Percentiles rank a stretch among this genome's conserved stretches.
These are phyloP conservation scores for Cystofilobasidium capitatum DNA, from an alignment of 768 basidiomycete species.

Conservation along the genomic window DNA sequence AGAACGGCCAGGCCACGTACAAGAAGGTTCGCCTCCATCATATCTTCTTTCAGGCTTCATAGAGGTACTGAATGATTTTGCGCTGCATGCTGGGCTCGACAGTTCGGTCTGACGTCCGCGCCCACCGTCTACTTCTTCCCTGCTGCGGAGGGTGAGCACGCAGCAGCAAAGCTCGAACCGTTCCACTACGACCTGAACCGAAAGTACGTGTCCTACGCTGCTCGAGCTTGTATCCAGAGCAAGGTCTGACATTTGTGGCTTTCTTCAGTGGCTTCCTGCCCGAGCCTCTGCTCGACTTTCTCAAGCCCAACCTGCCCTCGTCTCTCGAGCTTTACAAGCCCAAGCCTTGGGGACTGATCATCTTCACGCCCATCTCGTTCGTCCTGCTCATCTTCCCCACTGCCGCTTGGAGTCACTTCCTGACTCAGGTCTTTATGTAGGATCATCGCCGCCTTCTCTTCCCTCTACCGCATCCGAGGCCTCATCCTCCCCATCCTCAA, in stretches of 20 bases:
- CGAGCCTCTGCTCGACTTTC: conserved; percentile 60
- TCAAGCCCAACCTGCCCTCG: conserved; percentile 64
- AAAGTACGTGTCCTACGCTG: conserved; percentile 17
- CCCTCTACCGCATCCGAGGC: conserved; percentile 29
- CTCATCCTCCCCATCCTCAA: conserved; percentile 25
- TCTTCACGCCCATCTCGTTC: conserved; percentile 17
- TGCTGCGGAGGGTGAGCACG: conserved; percentile 59
- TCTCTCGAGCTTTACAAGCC: conserved; percentile 64
- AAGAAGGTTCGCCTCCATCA: conserved; percentile 53
- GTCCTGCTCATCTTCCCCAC: conserved; percentile 46
- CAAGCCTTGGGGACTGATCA: conserved; percentile 22
- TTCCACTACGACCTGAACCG: conserved; percentile 51
- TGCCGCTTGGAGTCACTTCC: conserved; percentile 41
- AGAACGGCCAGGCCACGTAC: conserved; percentile 63
- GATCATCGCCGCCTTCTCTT: conserved; percentile 27
- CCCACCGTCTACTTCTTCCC: conserved; percentile 72
- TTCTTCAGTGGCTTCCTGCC: conserved; percentile 68
- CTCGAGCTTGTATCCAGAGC: not conserved
- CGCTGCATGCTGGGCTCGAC: conserved; percentile 24
- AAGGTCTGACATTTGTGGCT: not conserved
- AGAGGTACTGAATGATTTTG: not conserved
- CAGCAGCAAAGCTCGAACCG: conserved; percentile 50
- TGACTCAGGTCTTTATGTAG: conserved; percentile 47
- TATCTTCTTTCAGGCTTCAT: not conserved
- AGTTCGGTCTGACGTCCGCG: conserved; percentile 76